Conservation (phyloP, 768 basidiomycete species). For the Trametes cingulata region DNA sequence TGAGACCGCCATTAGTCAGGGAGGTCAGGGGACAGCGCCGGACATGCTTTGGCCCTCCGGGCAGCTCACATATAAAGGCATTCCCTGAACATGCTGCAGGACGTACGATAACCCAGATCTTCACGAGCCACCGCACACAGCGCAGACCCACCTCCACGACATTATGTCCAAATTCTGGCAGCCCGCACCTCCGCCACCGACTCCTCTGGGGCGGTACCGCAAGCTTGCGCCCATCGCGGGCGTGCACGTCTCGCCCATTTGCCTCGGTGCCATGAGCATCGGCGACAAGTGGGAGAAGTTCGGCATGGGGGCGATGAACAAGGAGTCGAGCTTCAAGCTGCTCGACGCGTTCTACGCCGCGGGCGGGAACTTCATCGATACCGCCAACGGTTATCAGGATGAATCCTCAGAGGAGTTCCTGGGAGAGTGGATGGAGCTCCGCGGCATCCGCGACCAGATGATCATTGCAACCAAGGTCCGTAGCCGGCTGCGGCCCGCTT, state of each 20-base stretch:
- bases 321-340: slow-evolving; percentile 44
- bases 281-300: slow-evolving; percentile 43
- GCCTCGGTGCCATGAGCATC: slow-evolving; percentile 51
- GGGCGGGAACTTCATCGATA: slow-evolving; percentile 53
- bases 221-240: slow-evolving; percentile 42
- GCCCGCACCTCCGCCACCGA: slow-evolving; percentile 22
- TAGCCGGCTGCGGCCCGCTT: neutral
- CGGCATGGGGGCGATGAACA: slow-evolving; percentile 45
- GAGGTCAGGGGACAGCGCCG: too few relatives aligned
- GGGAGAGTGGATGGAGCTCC: slow-evolving; percentile 51
- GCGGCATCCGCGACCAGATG: slow-evolving; percentile 49
- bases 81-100: neutral
- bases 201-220: slow-evolving; percentile 39
- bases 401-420: slow-evolving; percentile 55
- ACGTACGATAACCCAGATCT: neutral
- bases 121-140: neutral
- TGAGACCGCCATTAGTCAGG: neutral
- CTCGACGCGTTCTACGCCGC: slow-evolving; percentile 47
- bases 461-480: slow-evolving; percentile 47
- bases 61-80: neutral
- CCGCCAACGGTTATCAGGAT: slow-evolving; percentile 53
- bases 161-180: slow-evolving; percentile 18
- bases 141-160: neutral
- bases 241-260: slow-evolving; percentile 49
- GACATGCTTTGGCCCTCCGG: too few relatives aligned